These are phyloP conservation scores for Aspergillus ostianus DNA, from an alignment of 495 filamentous ascomycete species.

Conservation along the genomic window DNA sequence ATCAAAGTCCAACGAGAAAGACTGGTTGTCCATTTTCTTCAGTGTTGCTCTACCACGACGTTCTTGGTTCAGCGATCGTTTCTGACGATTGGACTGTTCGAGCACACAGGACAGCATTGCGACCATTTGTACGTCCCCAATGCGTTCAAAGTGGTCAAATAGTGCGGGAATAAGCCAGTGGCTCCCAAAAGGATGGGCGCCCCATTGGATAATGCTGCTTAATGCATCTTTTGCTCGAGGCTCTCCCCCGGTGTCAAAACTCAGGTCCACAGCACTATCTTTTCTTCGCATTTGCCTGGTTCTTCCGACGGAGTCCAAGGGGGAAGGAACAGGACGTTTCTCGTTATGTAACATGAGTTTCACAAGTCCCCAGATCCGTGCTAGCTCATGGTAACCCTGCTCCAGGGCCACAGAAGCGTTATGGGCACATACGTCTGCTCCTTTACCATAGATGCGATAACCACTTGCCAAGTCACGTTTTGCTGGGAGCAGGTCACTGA, in stretches of 20 bases:
- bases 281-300: slow-evolving; percentile 22
- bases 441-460: slow-evolving; percentile 83
- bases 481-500: slow-evolving; percentile 67
- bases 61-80: slow-evolving; percentile 8
- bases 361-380: slow-evolving; percentile 80
- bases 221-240: slow-evolving; percentile 8
- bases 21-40: slow-evolving; percentile 22
- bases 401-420: slow-evolving; percentile 77
- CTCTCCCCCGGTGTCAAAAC: slow-evolving; percentile 25
- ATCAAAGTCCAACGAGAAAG: slow-evolving; percentile 34
- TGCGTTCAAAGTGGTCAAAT: slow-evolving; percentile 75
- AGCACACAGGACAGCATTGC: slow-evolving; percentile 93
- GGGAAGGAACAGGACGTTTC: slow-evolving; percentile 51
- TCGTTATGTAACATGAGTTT: slow-evolving; percentile 73
- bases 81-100: slow-evolving; percentile 54
- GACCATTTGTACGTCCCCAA: slow-evolving; percentile 87
- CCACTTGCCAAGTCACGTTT: slow-evolving; percentile 71
- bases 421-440: slow-evolving; percentile 72
- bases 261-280: slow-evolving; percentile 36
- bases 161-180: slow-evolving; percentile 62
- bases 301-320: slow-evolving; percentile 59
- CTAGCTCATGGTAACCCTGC: slow-evolving; percentile 70
- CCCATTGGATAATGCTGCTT: slow-evolving; percentile 77
- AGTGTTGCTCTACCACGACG: slow-evolving; percentile 16
- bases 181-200: slow-evolving; percentile 73